Conservation (phyloP, 257 asterid species). For the Anisodus acutangulus region DNA sequence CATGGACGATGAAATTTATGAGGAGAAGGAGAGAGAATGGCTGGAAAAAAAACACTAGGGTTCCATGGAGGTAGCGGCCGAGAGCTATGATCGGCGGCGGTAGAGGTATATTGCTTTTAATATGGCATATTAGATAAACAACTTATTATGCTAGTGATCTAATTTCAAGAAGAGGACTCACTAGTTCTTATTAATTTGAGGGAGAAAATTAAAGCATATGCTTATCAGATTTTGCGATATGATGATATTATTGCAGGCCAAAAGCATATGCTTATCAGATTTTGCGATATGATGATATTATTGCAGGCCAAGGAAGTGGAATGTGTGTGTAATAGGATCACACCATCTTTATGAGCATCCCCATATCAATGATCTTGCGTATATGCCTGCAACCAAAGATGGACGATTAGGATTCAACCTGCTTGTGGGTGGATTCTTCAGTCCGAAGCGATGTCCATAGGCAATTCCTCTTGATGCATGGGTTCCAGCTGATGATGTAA, state of each 20-base stretch:
- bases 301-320: conserved; percentile 98
- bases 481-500: conserved; percentile 89
- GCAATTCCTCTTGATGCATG: conserved; percentile 97
- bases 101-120: background rate
- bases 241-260: conserved; percentile 61
- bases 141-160: too few relatives aligned
- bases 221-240: background rate
- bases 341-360: conserved; percentile 99
- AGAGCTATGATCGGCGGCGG: too few relatives aligned
- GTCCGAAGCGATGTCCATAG: conserved; percentile 90
- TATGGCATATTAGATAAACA: background rate
- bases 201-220: background rate
- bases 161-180: background rate
- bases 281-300: background rate
- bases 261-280: conserved; percentile 7
- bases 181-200: background rate
- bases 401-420: conserved; percentile 85
- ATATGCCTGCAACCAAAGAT: conserved; percentile 83
- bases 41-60: too few relatives aligned
- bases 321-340: conserved; percentile 88
- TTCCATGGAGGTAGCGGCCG: too few relatives aligned
- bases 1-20: too few relatives aligned
- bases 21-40: too few relatives aligned
- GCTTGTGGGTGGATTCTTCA: conserved; percentile 95
- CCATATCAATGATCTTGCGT: conserved; percentile 93